These are phyloP conservation scores for Triticum monococcum DNA, from an alignment of 176 grass and related monocot genomes.

Conservation along the genomic window DNA sequence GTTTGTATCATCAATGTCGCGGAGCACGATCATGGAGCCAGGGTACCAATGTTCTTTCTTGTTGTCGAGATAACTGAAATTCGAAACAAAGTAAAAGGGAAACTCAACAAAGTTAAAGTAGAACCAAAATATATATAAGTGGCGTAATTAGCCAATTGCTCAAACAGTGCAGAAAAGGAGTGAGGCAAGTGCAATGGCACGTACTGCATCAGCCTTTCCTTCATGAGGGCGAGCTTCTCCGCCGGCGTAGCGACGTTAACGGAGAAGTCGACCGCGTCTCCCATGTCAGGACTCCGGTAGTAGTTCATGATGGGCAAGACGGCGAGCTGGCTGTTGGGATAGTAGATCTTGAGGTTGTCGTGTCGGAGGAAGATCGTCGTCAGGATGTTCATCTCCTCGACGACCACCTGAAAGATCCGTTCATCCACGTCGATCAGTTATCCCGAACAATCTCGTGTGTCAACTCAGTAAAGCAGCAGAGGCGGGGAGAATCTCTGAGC, in stretches of 20 bases:
- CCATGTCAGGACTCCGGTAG: conserved; percentile 97
- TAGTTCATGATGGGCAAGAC: conserved; percentile 68
- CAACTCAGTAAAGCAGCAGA: background rate
- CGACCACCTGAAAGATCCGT: conserved; percentile 56
- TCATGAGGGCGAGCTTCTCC: conserved; percentile 87
- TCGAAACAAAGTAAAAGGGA: background rate
- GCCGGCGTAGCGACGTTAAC: conserved; percentile 73
- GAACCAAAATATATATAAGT: background rate
- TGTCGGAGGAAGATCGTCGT: conserved; percentile 89
- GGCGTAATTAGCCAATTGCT: background rate
- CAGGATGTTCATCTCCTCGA: conserved; percentile 98
- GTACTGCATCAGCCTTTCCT: conserved; percentile 79
- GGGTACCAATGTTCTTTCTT: conserved; percentile 98
- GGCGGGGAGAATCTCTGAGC: background rate
- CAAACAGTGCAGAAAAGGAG: background rate
- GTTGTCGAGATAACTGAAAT: conserved; percentile 73
- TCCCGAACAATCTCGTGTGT: background rate
- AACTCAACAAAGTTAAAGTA: background rate
- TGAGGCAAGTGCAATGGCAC: background rate
- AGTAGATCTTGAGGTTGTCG: conserved; percentile 92
- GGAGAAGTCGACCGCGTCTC: conserved; percentile 72
- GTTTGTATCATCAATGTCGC: conserved; percentile 78
- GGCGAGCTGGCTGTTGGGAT: conserved; percentile 81
- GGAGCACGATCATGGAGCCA: conserved; percentile 62
- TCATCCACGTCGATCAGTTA: background rate